A percentile compares a stretch with the other conserved stretches of the same genome.
These are phyloP conservation scores for Aegilops speltoides DNA, from an alignment of 176 grass and related monocot species.

Conservation along the genomic window DNA sequence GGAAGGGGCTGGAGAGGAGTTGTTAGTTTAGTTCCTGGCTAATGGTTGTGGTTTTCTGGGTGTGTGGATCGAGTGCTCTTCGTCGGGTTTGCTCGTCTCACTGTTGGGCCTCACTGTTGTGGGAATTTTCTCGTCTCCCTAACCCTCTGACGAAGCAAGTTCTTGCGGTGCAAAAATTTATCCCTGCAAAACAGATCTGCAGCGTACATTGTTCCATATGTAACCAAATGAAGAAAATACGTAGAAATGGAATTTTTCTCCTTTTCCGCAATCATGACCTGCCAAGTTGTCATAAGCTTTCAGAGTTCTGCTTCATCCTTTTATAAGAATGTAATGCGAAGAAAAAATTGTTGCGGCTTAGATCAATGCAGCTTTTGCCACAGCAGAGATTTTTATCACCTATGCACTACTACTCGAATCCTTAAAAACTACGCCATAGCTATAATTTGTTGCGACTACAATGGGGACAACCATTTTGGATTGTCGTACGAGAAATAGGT, in stretches of 20 bases:
- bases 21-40: neutral
- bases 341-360: neutral
- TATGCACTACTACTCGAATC: neutral
- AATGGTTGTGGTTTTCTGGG: no score
- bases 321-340: neutral
- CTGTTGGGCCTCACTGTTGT: no score
- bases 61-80: neutral
- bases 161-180: neutral
- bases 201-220: neutral
- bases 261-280: neutral
- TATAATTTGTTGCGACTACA: no score
- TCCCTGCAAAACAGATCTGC: neutral
- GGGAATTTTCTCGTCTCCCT: no score
- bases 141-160: neutral
- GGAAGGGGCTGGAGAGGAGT: neutral
- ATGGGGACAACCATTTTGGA: neutral
- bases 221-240: neutral
- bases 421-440: neutral
- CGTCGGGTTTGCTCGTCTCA: no score
- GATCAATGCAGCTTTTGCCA: neutral
- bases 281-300: neutral
- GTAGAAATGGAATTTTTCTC: neutral
- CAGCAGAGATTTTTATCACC: neutral
- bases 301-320: neutral
- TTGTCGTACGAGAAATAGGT: neutral